These are phyloP conservation scores for Aplosporella prunicola DNA, from an alignment of 2,329 filamentous ascomycete species.

Conservation along the genomic window DNA sequence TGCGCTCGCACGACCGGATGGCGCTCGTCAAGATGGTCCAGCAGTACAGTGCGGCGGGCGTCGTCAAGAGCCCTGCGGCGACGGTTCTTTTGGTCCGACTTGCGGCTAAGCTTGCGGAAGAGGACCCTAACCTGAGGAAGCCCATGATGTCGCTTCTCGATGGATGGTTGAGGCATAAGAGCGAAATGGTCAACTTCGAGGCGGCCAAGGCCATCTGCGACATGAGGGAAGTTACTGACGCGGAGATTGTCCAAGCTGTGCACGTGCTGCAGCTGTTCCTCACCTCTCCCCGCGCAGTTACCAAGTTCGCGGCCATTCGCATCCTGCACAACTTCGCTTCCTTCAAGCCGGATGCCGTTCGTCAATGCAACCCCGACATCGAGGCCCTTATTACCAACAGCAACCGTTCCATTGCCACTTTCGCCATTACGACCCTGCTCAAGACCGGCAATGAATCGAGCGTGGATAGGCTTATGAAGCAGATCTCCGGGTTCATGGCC, in stretches of 20 bases:
- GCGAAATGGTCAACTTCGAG: conserved; percentile 88
- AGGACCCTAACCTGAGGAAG: conserved; percentile 78
- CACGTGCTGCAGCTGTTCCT: conserved; percentile 95
- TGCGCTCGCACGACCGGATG: conserved; percentile 96
- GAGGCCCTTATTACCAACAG: conserved; percentile 93
- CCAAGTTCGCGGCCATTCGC: conserved; percentile 93
- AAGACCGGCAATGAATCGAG: conserved; percentile 98
- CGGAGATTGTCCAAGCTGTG: conserved; percentile 82
- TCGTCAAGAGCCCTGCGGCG: conserved; percentile 89
- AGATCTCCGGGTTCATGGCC: conserved; percentile 96
- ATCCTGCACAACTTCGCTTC: conserved; percentile 94
- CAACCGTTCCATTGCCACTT: conserved; percentile 95
- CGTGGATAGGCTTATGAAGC: conserved; percentile 95
- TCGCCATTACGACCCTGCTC: conserved; percentile 93
- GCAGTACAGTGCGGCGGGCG: conserved; percentile 85
- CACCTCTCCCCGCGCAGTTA: conserved; percentile 87
- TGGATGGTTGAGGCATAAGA: conserved; percentile 94
- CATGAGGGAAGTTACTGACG: conserved; percentile 84
- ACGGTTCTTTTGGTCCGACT: conserved; percentile 86
- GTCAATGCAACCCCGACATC: conserved; percentile 93
- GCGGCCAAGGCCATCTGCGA: conserved; percentile 97
- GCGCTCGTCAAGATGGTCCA: conserved; percentile 99
- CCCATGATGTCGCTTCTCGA: conserved; percentile 97
- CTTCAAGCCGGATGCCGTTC: conserved; percentile 89
- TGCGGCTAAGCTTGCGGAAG: conserved; percentile 87